These are phyloP conservation scores for Acanthamoeba castellanii DNA, from an alignment of 208 protist genomes.

Conservation along the genomic window DNA sequence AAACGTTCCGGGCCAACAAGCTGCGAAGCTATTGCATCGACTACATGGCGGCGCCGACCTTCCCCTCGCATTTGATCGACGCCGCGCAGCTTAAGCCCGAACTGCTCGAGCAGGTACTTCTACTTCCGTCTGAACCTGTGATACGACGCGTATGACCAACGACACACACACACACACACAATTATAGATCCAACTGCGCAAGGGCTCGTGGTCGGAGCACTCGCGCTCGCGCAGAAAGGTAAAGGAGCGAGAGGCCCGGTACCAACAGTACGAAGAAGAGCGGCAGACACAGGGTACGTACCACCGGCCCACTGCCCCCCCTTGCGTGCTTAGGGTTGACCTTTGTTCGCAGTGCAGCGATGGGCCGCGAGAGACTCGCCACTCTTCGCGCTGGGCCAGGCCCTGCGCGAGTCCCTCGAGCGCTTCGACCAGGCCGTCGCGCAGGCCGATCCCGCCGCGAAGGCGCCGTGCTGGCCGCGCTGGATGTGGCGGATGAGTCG, in stretches of 20 bases:
- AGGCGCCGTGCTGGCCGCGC: not conserved
- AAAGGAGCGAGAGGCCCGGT: not conserved
- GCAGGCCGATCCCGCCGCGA: not conserved
- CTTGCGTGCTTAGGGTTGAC: not conserved
- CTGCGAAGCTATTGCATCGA: slow-evolving; percentile 30
- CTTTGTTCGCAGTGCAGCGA: not conserved
- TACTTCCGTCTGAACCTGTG: not conserved
- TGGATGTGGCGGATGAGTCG: not conserved
- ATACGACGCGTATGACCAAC: not conserved
- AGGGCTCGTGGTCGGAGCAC: not conserved
- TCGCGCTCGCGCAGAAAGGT: not conserved
- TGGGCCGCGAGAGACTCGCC: not conserved
- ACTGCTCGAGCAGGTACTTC: not conserved
- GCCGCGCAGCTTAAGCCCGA: not conserved
- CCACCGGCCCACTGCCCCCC: not conserved
- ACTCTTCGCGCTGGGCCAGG: not conserved
- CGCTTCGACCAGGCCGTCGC: not conserved
- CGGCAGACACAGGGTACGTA: not conserved
- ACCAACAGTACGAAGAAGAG: not conserved
- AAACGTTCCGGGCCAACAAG: slow-evolving; percentile 11
- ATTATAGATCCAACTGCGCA: not conserved
- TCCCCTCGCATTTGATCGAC: not conserved
- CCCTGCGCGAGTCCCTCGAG: not conserved
- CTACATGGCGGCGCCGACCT: slow-evolving; percentile 7
- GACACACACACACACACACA: not conserved